Evolutionary conservation across 73 alveolate species (phyloP).

Genomic region (Symbiodinium pilosum): DNA sequence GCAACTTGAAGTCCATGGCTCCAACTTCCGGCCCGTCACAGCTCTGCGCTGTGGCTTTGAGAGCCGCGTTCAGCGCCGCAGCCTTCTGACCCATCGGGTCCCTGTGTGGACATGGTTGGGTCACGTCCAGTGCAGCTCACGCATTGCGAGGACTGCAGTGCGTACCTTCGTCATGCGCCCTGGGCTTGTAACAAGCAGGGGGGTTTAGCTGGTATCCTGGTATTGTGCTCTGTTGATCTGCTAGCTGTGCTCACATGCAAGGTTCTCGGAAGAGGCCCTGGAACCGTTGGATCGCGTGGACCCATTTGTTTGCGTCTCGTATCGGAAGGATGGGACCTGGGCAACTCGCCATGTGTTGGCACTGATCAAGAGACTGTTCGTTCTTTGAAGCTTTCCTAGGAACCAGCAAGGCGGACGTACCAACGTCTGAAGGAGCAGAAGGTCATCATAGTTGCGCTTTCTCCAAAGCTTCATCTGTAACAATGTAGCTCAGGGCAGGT

Average conservation of each 20-base stretch:
- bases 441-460: too few species aligned
- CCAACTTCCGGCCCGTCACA: slow-evolving; percentile 42
- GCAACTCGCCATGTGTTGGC: slow-evolving; percentile 14
- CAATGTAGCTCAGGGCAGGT: too few species aligned
- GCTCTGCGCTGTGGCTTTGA: slow-evolving; percentile 88
- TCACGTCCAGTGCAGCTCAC: slow-evolving; percentile 51
- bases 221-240: too few species aligned
- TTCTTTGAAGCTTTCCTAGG: too few species aligned
- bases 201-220: too few species aligned
- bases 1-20: slow-evolving; percentile 35
- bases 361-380: too few species aligned
- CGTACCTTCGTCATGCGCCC: slow-evolving; percentile 54
- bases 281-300: slow-evolving; percentile 61
- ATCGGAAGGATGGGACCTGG: slow-evolving; percentile 63
- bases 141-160: slow-evolving; percentile 21
- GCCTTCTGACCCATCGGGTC: slow-evolving; percentile 40
- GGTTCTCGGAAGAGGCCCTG: slow-evolving; percentile 54
- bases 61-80: slow-evolving; percentile 66
- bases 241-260: background rate
- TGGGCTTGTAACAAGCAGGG: too few species aligned
- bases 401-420: too few species aligned
- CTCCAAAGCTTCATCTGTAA: background rate
- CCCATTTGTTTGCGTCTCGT: slow-evolving; percentile 62
- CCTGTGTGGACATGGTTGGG: slow-evolving; percentile 80
- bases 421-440: too few species aligned